A percentile compares a stretch with the other conserved stretches of the same genome.
These are phyloP conservation scores for Fragilariopsis cylindrus DNA, from an alignment of 108 stramenopile species.

Conservation along the genomic window DNA sequence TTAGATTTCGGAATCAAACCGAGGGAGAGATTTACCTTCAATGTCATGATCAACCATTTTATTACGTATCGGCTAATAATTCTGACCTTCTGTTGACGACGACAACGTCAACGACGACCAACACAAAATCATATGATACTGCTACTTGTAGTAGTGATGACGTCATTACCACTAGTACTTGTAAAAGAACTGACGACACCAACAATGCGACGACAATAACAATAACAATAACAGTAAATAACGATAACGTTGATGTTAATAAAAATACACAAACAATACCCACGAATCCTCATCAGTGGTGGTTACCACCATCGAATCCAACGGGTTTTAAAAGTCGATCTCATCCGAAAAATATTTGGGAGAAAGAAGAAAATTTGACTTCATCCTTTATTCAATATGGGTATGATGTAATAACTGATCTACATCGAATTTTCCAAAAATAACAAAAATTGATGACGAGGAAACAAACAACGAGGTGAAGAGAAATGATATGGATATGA, in stretches of 20 bases:
- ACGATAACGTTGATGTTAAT: too few species aligned
- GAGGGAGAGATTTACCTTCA: not conserved
- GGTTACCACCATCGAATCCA: not conserved
- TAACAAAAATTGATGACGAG: not conserved
- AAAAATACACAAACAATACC: too few species aligned
- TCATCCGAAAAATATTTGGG: not conserved
- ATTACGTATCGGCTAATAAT: not conserved
- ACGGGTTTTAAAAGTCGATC: not conserved
- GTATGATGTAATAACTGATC: not conserved
- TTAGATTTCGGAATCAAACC: constrained; percentile 4
- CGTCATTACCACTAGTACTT: too few species aligned
- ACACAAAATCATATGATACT: not conserved
- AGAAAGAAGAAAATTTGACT: not conserved
- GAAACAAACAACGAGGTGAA: not conserved
- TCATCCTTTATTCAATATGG: not conserved
- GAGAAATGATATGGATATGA: not conserved
- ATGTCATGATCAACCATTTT: not conserved
- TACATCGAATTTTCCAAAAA: not conserved
- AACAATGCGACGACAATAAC: not conserved
- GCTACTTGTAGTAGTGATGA: too few species aligned
- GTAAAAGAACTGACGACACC: too few species aligned
- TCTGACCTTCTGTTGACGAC: not conserved
- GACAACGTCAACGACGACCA: not conserved
- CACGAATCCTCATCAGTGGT: not conserved
- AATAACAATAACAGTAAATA: not conserved